phyloP scores from a whole-genome alignment of 2,329 filamentous ascomycete species.

The Didymella pinodella region DNA sequence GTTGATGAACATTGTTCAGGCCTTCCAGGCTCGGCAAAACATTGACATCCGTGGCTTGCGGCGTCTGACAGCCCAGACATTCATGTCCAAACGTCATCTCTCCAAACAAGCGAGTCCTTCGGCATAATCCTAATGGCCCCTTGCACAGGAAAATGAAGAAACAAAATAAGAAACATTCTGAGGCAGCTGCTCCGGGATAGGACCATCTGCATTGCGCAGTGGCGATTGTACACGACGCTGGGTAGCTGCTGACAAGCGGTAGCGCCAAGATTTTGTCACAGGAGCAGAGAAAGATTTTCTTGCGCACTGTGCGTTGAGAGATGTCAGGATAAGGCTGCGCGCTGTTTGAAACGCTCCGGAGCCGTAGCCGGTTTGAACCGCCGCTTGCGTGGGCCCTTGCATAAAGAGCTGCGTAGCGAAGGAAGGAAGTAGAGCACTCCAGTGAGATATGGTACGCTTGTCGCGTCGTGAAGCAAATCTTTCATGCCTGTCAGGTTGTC shows the following conservation, averaged over 20 bases:
- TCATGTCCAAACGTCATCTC: background rate
- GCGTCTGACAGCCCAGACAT: conserved; percentile 2
- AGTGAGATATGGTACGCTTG: background rate
- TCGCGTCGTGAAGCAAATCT: background rate
- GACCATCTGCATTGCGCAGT: conserved; percentile 1
- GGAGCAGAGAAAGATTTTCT: background rate
- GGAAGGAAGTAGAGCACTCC: conserved; percentile 2
- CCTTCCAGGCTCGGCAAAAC: background rate
- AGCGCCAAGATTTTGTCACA: conserved; percentile 10
- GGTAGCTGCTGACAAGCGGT: background rate
- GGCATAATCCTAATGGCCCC: background rate
- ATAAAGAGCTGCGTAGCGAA: conserved; percentile 15
- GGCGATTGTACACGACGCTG: background rate
- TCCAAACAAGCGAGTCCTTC: background rate
- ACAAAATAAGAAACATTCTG: conserved; percentile 17
- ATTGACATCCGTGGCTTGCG: background rate
- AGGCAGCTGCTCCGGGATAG: conserved; percentile 11
- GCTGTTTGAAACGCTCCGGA: conserved; percentile 12
- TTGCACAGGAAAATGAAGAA: conserved; percentile 11
- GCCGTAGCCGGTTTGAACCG: conserved; percentile 7
- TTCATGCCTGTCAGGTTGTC: background rate
- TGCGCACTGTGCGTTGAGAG: conserved; percentile 17
- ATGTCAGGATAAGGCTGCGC: conserved; percentile 14
- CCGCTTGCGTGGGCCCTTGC: conserved; percentile 14
- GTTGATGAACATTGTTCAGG: background rate